Evolutionary conservation across 441 rosid genomes (phyloP).

Genomic region (Rhodomyrtus psidioides): DNA sequence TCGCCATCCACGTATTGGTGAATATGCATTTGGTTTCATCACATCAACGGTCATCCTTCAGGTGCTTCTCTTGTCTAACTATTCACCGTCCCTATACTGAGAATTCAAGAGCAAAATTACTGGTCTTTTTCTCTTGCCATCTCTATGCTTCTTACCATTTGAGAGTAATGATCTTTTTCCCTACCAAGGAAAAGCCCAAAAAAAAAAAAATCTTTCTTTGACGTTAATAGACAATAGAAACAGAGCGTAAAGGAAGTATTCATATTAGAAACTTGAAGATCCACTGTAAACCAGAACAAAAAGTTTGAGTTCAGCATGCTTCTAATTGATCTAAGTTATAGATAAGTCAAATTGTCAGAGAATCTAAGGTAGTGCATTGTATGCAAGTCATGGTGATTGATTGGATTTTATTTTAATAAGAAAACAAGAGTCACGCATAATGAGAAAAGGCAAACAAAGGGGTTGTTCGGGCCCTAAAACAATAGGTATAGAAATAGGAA

Average conservation of each 20-base stretch:
- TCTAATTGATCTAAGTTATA: neutral
- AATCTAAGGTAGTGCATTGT: neutral
- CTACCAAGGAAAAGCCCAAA: neutral
- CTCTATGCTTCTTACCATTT: neutral
- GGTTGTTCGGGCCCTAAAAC: neutral
- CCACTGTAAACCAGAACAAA: neutral
- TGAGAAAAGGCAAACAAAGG: neutral
- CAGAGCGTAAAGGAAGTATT: neutral
- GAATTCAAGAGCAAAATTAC: neutral
- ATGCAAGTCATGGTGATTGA: neutral
- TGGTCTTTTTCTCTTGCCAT: neutral
- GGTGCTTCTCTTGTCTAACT: conserved; percentile 22
- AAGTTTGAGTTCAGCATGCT: neutral
- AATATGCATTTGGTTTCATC: conserved; percentile 93
- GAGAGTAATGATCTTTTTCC: neutral
- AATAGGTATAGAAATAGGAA: neutral
- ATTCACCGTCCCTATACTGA: neutral
- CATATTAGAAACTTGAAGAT: neutral
- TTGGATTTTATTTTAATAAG: neutral
- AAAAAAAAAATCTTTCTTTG: neutral
- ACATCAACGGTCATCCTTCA: conserved; percentile 83
- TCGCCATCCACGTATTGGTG: conserved; percentile 87
- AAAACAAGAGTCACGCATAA: neutral
- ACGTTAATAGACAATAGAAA: neutral
- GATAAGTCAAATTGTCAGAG: neutral